These are phyloP conservation scores for Phytophthora citrophthora DNA, from an alignment of 352 stramenopile genomes.

Conservation along the genomic window DNA sequence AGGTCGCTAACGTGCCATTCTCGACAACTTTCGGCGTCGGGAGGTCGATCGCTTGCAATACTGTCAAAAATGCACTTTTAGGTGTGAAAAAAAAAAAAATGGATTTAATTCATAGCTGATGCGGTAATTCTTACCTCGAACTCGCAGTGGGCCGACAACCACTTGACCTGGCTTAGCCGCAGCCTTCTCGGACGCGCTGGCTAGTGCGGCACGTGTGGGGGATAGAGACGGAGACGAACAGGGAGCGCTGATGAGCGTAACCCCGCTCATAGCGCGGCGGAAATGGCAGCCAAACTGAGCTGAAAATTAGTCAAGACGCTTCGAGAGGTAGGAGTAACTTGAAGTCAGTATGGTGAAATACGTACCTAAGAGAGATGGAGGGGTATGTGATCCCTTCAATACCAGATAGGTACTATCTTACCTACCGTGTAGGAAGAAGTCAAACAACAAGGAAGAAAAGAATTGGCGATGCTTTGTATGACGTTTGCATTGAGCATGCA, in stretches of 20 bases:
- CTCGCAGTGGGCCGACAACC: constrained; percentile 52
- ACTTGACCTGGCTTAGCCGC: constrained; percentile 54
- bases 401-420: too few species aligned
- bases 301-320: not conserved
- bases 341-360: constrained; percentile 3
- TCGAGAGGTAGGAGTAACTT: constrained; percentile 9
- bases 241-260: constrained; percentile 21
- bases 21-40: constrained; percentile 36
- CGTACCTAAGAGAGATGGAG: constrained; percentile 16
- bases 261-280: constrained; percentile 24
- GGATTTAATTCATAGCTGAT: not conserved
- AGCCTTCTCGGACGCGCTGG: constrained; percentile 55
- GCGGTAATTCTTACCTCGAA: constrained; percentile 48
- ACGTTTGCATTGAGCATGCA: too few species aligned
- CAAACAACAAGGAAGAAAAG: too few species aligned
- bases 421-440: too few species aligned
- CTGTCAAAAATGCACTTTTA: constrained; percentile 28
- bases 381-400: not conserved
- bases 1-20: constrained; percentile 21
- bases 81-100: constrained; percentile 9
- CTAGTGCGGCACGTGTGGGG: constrained; percentile 54
- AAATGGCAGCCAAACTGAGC: not conserved
- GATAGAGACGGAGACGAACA: constrained; percentile 37
- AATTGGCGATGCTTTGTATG: too few species aligned
- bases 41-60: constrained; percentile 60